Conservation (phyloP, 1,284 basidiomycete species). For the Rhodotorula sp. region DNA sequence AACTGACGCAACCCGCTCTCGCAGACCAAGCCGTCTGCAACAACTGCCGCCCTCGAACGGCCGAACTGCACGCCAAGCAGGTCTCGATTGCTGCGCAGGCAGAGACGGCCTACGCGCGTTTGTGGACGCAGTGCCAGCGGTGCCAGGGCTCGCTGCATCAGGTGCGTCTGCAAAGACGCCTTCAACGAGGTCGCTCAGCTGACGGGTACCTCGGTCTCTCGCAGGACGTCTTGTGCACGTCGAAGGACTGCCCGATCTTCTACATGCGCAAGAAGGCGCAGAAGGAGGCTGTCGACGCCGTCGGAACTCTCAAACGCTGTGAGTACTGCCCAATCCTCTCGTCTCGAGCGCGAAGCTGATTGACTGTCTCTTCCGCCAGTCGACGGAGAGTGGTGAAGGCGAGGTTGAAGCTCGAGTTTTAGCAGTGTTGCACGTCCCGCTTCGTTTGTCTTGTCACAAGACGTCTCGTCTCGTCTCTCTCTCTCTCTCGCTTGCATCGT, state of each 20-base stretch:
- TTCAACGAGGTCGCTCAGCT: neutral
- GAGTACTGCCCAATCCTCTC: conserved; percentile 50
- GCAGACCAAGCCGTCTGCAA: conserved; percentile 87
- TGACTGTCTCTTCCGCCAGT: conserved; percentile 4
- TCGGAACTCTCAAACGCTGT: conserved; percentile 74
- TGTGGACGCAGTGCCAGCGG: conserved; percentile 96
- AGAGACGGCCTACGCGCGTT: conserved; percentile 83
- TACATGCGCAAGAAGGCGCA: conserved; percentile 96
- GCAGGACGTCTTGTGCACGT: conserved; percentile 91
- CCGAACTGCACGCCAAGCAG: conserved; percentile 89
- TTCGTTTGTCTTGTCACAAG: no score
- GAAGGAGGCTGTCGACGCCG: conserved; percentile 87
- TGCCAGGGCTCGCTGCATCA: conserved; percentile 95
- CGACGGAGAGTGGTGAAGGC: conserved; percentile 32
- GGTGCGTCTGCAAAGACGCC: conserved; percentile 53
- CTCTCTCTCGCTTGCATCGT: neutral
- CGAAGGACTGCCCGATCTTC: conserved; percentile 96
- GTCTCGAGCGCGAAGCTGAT: neutral
- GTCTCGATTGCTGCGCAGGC: conserved; percentile 66
- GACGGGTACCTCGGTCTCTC: neutral
- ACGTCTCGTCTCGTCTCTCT: neutral
- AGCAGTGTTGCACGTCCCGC: neutral
- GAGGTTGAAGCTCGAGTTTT: neutral
- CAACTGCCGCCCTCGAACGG: conserved; percentile 78
- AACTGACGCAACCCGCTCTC: neutral